These are phyloP conservation scores for Hermanozyma aechmeae DNA, from an alignment of 805 yeast species.

Conservation along the genomic window DNA sequence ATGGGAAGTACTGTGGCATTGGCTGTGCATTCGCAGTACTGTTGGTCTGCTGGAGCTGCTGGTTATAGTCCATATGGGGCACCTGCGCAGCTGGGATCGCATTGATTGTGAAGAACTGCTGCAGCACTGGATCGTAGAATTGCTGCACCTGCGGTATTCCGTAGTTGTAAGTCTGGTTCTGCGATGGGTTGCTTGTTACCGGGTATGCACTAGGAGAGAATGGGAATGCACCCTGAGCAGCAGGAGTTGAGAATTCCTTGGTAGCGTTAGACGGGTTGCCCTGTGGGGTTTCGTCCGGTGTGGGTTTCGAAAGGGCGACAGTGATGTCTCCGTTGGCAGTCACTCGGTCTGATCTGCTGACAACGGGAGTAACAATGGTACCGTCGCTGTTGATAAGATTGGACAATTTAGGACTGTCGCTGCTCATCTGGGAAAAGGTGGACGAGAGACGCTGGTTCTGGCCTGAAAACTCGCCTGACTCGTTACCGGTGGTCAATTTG, in stretches of 20 bases:
- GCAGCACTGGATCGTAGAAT: slow-evolving; percentile 35
- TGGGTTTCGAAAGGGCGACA: background rate
- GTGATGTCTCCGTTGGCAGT: slow-evolving; percentile 4
- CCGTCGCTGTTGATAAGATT: slow-evolving; percentile 38
- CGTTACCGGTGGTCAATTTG: too few relatives aligned
- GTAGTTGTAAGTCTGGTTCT: too few relatives aligned
- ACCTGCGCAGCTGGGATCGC: slow-evolving; percentile 21
- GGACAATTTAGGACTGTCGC: slow-evolving; percentile 25
- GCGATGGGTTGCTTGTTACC: slow-evolving; percentile 19
- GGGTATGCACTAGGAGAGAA: too few relatives aligned
- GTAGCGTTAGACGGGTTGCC: background rate
- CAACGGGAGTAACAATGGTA: slow-evolving; percentile 33
- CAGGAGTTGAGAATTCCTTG: background rate
- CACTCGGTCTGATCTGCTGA: slow-evolving; percentile 7
- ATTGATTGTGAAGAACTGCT: slow-evolving; percentile 31
- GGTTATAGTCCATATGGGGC: slow-evolving; percentile 14
- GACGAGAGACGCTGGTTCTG: slow-evolving; percentile 22
- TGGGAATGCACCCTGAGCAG: too few relatives aligned
- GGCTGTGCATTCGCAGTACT: slow-evolving; percentile 8
- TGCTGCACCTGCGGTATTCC: slow-evolving; percentile 22
- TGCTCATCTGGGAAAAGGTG: slow-evolving; percentile 25
- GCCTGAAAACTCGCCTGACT: too few relatives aligned
- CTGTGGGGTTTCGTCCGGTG: background rate
- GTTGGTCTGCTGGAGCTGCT: slow-evolving; percentile 11
- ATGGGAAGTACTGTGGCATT: slow-evolving; percentile 28